Base-by-base conservation (phyloP, 805 yeast species). In the Barnettozyma sucrosica region DNA sequence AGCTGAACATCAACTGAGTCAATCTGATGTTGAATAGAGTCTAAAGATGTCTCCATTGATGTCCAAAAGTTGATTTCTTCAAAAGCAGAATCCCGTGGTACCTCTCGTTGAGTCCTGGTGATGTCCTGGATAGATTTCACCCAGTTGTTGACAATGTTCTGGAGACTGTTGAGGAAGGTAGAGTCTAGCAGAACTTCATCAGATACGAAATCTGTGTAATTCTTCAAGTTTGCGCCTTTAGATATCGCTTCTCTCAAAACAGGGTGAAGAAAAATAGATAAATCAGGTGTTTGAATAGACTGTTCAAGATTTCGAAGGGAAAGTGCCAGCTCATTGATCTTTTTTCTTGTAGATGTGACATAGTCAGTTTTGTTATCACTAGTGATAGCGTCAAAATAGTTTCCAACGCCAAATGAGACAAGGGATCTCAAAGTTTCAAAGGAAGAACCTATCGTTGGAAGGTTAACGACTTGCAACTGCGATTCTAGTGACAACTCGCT, bases 61-160 rank as follows among this genome's bases (percentile, higher is more conserved):
- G 70, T 66, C 97, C 97, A 90, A 54, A 85, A 89, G 41, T 74
- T 77, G 3, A 85, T 70, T 57, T 90, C 97, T 36, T 84, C 89
- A 2, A 65, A 54, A 1, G 79, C 72, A 0, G 79, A 66, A 2
- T 86, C 89, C 24, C 75, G 80, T 0, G 65, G 50, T 0, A 85
- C 78, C 24, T 76, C 76, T 39, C 80, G 76, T 11, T 74, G 63
- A 21, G 82, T 56, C 21, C 68, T 67, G 0, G 89, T 77, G 6
- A 88, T 68, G 1, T 71, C 63, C 51, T 81, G 83, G 13, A 83
- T 76, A 30, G 77, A 75, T 51, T 72, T 77, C 16, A 83, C 78
- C 97, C 97, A 90, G 3, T 69, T 68, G 55, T 86, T 86, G 9
- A 82, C 95, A 2, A 72, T 71, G 3, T 72, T 63, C 46, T 93